Evolutionary conservation across 805 yeast genomes (phyloP).

Genomic region (Metschnikowia picachoensis): DNA sequence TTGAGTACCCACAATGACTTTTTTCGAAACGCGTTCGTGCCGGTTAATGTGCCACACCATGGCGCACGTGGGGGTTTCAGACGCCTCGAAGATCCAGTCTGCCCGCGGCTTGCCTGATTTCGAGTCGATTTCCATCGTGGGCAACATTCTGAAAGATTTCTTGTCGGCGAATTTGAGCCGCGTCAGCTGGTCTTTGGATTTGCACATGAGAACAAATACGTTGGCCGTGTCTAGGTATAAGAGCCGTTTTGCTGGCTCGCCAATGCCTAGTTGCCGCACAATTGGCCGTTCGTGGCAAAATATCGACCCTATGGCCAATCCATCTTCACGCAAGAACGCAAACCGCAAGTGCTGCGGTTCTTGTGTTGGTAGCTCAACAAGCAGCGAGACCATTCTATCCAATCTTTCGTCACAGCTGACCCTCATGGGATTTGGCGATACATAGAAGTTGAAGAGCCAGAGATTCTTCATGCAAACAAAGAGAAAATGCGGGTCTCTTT

Average conservation of each 20-base stretch:
- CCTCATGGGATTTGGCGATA: constrained; percentile 24
- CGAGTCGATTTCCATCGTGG: constrained; percentile 21
- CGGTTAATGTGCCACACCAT: constrained; percentile 36
- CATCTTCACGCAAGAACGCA: constrained; percentile 34
- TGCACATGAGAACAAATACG: constrained; percentile 29
- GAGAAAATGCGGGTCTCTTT: constrained; percentile 20
- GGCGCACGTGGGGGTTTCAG: constrained; percentile 31
- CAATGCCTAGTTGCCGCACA: constrained; percentile 27
- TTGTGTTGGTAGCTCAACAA: constrained; percentile 15
- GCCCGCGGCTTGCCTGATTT: constrained; percentile 5
- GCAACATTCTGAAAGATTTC: constrained; percentile 23
- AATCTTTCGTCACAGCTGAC: constrained; percentile 34
- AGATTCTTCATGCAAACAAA: constrained; percentile 25
- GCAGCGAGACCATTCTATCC: constrained; percentile 24
- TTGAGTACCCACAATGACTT: constrained; percentile 31
- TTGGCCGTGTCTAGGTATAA: constrained; percentile 27
- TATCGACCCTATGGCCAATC: constrained; percentile 28
- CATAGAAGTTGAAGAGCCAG: constrained; percentile 32
- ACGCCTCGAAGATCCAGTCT: constrained; percentile 19
- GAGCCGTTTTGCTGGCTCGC: constrained; percentile 33
- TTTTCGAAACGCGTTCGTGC: constrained; percentile 30
- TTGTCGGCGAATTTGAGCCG: constrained; percentile 35
- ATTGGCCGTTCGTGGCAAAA: constrained; percentile 23
- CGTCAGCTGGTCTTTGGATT: constrained; percentile 22
- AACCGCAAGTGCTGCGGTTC: constrained; percentile 11